Conservation (phyloP, 192 early-diverging fungal genomes). For the Thamnidium elegans region DNA sequence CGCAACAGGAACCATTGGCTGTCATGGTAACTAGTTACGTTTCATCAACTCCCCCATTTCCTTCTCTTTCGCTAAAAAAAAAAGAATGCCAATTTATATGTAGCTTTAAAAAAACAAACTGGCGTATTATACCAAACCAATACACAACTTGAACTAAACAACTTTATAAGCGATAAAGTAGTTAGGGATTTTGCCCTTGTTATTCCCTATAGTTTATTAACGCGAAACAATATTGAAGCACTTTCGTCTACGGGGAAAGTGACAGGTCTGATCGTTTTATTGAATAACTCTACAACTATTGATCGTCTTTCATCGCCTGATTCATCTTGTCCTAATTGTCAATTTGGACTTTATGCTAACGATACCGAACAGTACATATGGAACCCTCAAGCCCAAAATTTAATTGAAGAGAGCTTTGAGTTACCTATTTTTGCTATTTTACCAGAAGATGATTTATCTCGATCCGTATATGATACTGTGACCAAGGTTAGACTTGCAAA, state of each 20-base stretch:
- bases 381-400: slow-evolving; percentile 63
- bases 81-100: background rate
- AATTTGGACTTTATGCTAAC: slow-evolving; percentile 66
- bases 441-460: slow-evolving; percentile 34
- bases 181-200: slow-evolving; percentile 54
- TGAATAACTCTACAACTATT: slow-evolving; percentile 32
- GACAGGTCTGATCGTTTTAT: slow-evolving; percentile 54
- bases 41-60: background rate
- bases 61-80: background rate
- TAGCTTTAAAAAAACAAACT: slow-evolving; percentile 37
- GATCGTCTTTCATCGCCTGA: slow-evolving; percentile 50
- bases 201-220: slow-evolving; percentile 60
- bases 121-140: slow-evolving; percentile 59
- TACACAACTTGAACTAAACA: slow-evolving; percentile 45
- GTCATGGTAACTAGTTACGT: slow-evolving; percentile 44
- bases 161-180: slow-evolving; percentile 39
- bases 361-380: slow-evolving; percentile 51
- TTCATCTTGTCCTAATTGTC: slow-evolving; percentile 62
- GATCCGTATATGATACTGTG: slow-evolving; percentile 39
- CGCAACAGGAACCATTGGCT: slow-evolving; percentile 55
- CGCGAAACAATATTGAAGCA: slow-evolving; percentile 40
- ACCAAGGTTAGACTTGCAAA: slow-evolving; percentile 23
- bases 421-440: slow-evolving; percentile 66
- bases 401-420: slow-evolving; percentile 53
- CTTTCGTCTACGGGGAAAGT: slow-evolving; percentile 49